Evolutionary conservation across 2,329 filamentous ascomycete species (phyloP), one percentile per base, ranked within the genome.

Genomic region (Aspergillus brasiliensis): DNA sequence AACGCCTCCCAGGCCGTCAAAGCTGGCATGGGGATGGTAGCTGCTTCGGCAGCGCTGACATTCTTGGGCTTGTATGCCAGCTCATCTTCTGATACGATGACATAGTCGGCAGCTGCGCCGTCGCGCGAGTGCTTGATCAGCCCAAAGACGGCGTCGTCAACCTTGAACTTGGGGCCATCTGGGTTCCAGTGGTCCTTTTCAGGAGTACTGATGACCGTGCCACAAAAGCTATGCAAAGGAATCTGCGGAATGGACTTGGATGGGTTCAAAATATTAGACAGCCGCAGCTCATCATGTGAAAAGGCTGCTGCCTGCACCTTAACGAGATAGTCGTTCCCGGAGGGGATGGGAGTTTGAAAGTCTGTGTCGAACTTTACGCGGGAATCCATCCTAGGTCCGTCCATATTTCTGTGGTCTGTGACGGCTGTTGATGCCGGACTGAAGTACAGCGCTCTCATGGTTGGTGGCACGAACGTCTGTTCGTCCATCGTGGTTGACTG

Each of bases 1-100:
- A 80, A 65, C 3, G 74, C 76, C 65, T 79, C 76, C 75, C 76
- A 80, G 8, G 75, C 78, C 28, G 75, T 78, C 55, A 80, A 68
- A 6, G 69, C 73, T 2, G 75, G 72, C 5, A 78, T 62, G 0
- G 77, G 76, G 10, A 80, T 67, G 3, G 76, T 72, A 6, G 73
- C 72, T 2, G 75, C 75, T 53, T 75, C 71, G 4, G 67, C 67
- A 0, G 71, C 67, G 17, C 67, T 69, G 27, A 78, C 67, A 59
- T 76, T 78, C n/a, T 56, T 60, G 11, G 76, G 76, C 54, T 77
- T 77, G 31, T 69, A 65, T 11, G 75, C 71, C 23, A 80, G 60
- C 61, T 80, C 77, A 8, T 67, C 59, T 60, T 80, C 76, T 2
- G 67, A 67, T 1, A 72, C 77, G 10, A 80, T 57, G 5, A 71